phyloP scores from a whole-genome alignment of 345 rosid species.

The Brassica napus region DNA sequence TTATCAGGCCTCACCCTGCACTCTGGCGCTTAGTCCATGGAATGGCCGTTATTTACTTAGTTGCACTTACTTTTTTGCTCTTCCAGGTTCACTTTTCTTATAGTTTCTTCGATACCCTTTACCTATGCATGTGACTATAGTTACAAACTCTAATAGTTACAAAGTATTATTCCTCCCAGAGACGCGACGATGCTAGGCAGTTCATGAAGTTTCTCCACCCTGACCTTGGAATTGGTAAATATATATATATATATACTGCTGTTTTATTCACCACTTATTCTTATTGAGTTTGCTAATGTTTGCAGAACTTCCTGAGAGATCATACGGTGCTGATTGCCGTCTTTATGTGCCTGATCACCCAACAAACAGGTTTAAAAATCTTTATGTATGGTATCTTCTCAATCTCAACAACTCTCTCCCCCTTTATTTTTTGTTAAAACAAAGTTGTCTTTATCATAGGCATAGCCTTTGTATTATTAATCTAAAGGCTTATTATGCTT shows the following conservation, averaged over 20 bases:
- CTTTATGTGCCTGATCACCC: slow-evolving; percentile 82
- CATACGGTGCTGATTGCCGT: slow-evolving; percentile 97
- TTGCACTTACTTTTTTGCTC: slow-evolving; percentile 90
- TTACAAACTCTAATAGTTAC: slow-evolving; percentile 38
- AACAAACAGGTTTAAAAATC: slow-evolving; percentile 97
- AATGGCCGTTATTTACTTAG: slow-evolving; percentile 91
- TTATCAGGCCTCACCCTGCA: slow-evolving; percentile 98
- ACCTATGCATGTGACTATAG: slow-evolving; percentile 6
- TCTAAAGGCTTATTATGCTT: slow-evolving; percentile 28
- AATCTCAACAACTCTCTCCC: slow-evolving; percentile 40
- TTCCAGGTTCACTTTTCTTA: slow-evolving; percentile 72
- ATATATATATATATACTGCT: slow-evolving; percentile 30
- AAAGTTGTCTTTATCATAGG: slow-evolving; percentile 7
- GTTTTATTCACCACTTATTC: neutral
- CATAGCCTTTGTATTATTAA: neutral
- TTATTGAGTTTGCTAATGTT: slow-evolving; percentile 29
- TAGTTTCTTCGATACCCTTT: neutral
- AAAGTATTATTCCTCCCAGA: slow-evolving; percentile 46
- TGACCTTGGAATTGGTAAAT: slow-evolving; percentile 89
- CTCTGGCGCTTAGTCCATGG: slow-evolving; percentile 99
- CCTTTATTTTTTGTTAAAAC: neutral
- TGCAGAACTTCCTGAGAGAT: slow-evolving; percentile 97
- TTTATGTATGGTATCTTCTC: slow-evolving; percentile 91
- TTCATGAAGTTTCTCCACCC: slow-evolving; percentile 99
- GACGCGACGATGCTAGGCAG: slow-evolving; percentile 92